Base-by-base conservation (phyloP, 371 early-diverging fungal genomes). In the Chytridium lagenaria region DNA sequence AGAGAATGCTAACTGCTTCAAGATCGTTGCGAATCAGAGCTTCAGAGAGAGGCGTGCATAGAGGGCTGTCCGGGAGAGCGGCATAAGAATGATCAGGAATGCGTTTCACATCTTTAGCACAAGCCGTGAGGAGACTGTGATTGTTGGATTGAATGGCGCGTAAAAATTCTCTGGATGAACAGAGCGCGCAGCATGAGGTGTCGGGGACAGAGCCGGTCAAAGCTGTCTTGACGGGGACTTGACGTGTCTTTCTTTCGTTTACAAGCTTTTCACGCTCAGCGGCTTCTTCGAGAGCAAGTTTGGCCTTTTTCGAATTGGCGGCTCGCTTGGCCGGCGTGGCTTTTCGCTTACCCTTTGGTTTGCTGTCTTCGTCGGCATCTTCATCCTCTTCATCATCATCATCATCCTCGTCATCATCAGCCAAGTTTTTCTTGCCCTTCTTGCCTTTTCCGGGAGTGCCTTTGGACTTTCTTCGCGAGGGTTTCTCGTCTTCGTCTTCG, bases 151-250 rank as follows among this genome's bases (percentile, higher is more conserved):
- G 31, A 23, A 72, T 69, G 22, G 81, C 83, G 19, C 80, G 73
- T 12, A 33, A 50, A 50, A 67, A 83, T 52, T 78, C 81, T 23
- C 80, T 76, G 26, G 77, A 22, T 16, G 81, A 70, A 71, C 81
- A 83, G 26, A 78, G 69, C 26, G 71, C 44, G 59, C 83, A 83
- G 71, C 83, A 81, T 30, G 74, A 73, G 10, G 61, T 51, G 49
- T 80, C 76, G 12, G 78, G 74, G 23, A 12, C 23, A 26, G 55
- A 52, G 5, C 55, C 55, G n/a, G 55, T 52, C 23, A 52, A 15
- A 22, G 26, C 55, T 52, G 55, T 26, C 26, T 26, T 7, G 5
- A 15, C 23, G n/a, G 55, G 55, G 16, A 52, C 12, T 10, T 10
- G 7, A 5, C 26, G 12, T 5, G n/a, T 5, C 26, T 52, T 12